Percentiles rank a stretch among this genome's conserved stretches.
These are phyloP conservation scores for Entomortierella beljakovae DNA, from an alignment of 192 early-diverging fungal genomes.

Conservation along the genomic window DNA sequence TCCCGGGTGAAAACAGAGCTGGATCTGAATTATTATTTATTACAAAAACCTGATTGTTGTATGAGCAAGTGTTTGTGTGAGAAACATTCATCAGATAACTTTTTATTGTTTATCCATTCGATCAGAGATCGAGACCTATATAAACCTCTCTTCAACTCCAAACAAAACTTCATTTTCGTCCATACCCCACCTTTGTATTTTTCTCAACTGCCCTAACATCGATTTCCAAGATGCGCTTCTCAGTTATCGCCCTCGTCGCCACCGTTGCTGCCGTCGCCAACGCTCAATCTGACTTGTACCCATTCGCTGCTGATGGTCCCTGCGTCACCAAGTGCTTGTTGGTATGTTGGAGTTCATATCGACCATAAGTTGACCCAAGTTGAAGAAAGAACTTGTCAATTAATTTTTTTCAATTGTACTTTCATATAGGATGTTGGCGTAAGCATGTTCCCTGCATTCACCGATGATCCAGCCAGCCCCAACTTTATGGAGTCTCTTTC, in stretches of 20 bases:
- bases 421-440: conserved; percentile 21
- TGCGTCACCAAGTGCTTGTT: conserved; percentile 24
- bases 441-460: conserved; percentile 22
- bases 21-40: background rate
- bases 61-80: no score
- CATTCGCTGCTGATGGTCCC: conserved; percentile 24
- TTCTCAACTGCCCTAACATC: background rate
- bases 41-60: background rate
- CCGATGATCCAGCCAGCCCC: conserved; percentile 20
- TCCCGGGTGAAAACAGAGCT: background rate
- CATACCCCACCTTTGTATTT: conserved; percentile 12
- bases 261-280: conserved; percentile 25
- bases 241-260: conserved; percentile 22
- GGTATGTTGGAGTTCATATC: conserved; percentile 23
- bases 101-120: no score
- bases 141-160: background rate
- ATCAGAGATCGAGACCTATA: background rate
- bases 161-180: background rate
- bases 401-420: background rate
- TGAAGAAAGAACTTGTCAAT: no score
- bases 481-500: conserved; percentile 19
- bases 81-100: background rate
- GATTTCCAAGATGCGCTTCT: conserved; percentile 45
- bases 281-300: conserved; percentile 23
- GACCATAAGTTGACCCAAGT: no score